Evolutionary conservation across 2,329 filamentous ascomycete species (phyloP), one percentile per base, ranked within the genome.

Genomic region (Fusarium cicatricum): DNA sequence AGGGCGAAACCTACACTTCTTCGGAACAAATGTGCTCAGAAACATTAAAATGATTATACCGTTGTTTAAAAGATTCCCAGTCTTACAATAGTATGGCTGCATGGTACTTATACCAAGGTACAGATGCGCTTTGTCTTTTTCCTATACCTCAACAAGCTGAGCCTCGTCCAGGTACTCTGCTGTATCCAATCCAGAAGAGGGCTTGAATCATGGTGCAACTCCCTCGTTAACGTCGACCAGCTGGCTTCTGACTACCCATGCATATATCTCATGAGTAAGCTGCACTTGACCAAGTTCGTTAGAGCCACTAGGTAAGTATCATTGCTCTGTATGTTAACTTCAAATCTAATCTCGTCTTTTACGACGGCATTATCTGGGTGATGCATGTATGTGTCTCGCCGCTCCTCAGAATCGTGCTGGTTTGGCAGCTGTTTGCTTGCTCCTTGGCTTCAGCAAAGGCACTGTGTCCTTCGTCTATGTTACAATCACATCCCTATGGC

Each of bases 231-330:
- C 62, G 60, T 81, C 50, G 73, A 75, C 7, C 77, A 80, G 57
- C 70, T 80, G 9, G 74, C 80, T 3, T 74, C 79, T 0, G 80
- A 82, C 55, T 81, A 77, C 51, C 80, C 80, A 1, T 80, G 78
- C 52, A 80, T 80, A 42, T 82, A 82, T 59, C 68, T 83, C 11
- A 83, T 83, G 80, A 78, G 74, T 29, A 71, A 75, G 5, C 71
- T 83, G 4, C 78, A 74, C 9, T 63, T 84, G n/a, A 77, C 78
- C 31, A 80, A 79, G 51, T 81, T 82, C 52, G 80, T 83, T 5
- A 80, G 80, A 12, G 68, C 67, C 2, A 81, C 78, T 0, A 72
- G 82, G 75, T 79, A 72, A 23, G 74, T 57, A 4, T 5, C 16
- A 8, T 26, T 10, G 23, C 23, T 10, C 5, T 10, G 5, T 26